Evolutionary conservation across 2,329 filamentous ascomycete genomes (phyloP).

Genomic region (Ampelomyces quisqualis): DNA sequence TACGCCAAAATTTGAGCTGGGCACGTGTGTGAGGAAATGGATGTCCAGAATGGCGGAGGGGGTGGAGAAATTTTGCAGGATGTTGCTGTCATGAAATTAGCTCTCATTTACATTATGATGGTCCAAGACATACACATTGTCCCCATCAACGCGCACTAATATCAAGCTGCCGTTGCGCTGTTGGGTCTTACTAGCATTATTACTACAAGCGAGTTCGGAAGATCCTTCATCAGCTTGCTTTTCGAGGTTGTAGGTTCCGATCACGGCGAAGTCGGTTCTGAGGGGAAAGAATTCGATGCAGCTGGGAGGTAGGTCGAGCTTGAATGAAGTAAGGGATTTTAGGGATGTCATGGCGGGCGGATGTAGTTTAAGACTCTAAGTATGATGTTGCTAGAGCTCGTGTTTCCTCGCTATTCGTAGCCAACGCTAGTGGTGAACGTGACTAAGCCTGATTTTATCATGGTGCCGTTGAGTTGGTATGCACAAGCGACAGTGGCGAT

Average conservation of each 20-base stretch:
- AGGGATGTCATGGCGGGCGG: constrained; percentile 37
- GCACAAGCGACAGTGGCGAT: too few relatives aligned
- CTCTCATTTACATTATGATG: not conserved
- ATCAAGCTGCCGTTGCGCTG: constrained; percentile 72
- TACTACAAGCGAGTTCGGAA: constrained; percentile 19
- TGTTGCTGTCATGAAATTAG: constrained; percentile 15
- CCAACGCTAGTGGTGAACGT: constrained; percentile 9
- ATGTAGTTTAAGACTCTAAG: too few relatives aligned
- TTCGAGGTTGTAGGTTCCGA: constrained; percentile 83
- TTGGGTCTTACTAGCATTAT: constrained; percentile 51
- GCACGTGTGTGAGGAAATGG: constrained; percentile 64
- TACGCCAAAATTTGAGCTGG: constrained; percentile 62
- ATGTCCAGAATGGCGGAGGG: constrained; percentile 80
- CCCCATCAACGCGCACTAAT: constrained; percentile 59
- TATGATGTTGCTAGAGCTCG: constrained; percentile 1
- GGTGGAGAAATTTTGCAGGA: constrained; percentile 61
- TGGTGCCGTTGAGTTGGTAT: too few relatives aligned
- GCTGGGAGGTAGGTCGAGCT: constrained; percentile 69
- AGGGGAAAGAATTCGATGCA: constrained; percentile 73
- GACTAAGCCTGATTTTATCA: too few relatives aligned
- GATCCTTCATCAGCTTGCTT: constrained; percentile 42
- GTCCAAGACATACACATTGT: constrained; percentile 57
- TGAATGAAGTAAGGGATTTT: constrained; percentile 52
- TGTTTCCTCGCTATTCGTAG: constrained; percentile 12
- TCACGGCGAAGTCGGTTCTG: constrained; percentile 65